Conservation (phyloP, 331 rosid genomes). For the Malus hybrid region DNA sequence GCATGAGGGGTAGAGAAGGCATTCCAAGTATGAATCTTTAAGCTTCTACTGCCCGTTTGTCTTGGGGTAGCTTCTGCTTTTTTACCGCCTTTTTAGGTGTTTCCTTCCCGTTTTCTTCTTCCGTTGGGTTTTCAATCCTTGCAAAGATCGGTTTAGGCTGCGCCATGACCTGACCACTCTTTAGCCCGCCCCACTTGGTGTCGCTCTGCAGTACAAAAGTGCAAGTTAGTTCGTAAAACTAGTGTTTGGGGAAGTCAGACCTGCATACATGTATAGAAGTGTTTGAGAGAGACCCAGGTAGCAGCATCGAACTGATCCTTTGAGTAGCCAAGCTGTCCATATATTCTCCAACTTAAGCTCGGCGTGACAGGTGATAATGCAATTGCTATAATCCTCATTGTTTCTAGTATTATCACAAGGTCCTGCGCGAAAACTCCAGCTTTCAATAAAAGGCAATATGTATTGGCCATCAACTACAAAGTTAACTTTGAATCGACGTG, state of each 20-base stretch:
- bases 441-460: neutral
- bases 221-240: constrained; percentile 22
- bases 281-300: constrained; percentile 66
- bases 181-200: constrained; percentile 88
- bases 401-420: constrained; percentile 85
- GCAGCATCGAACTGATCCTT: constrained; percentile 63
- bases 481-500: neutral
- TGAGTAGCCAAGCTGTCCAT: constrained; percentile 78
- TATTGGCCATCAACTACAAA: neutral
- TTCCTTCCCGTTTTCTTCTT: constrained; percentile 26
- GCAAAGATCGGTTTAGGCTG: constrained; percentile 78
- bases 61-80: constrained; percentile 38
- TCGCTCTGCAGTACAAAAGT: constrained; percentile 47
- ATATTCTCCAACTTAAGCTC: constrained; percentile 75
- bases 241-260: constrained; percentile 2
- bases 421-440: constrained; percentile 49
- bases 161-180: constrained; percentile 82
- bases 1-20: neutral
- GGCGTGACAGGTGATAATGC: constrained; percentile 79
- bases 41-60: constrained; percentile 61
- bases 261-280: neutral
- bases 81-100: constrained; percentile 33
- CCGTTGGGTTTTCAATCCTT: constrained; percentile 66
- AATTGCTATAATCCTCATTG: constrained; percentile 71
- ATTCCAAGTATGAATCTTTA: neutral